Evolutionary conservation across 768 basidiomycete genomes (phyloP).

Genomic region (Cystobasidium tubakii): DNA sequence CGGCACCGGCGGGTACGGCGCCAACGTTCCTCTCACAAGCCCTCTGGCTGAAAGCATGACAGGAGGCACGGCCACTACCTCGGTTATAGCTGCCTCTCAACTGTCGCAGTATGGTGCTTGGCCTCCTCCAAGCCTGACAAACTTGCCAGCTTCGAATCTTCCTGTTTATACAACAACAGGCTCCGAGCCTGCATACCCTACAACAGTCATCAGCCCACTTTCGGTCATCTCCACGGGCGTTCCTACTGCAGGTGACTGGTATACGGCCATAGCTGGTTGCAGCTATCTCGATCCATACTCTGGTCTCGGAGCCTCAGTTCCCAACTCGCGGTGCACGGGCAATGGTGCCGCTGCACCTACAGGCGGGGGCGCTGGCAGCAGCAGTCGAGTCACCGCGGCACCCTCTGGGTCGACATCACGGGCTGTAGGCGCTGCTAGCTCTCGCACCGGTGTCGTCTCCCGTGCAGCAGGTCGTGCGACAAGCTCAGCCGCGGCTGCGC

Average conservation of each 20-base stretch:
- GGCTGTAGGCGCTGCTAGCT: too few relatives aligned
- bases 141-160: conserved; percentile 14
- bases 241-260: conserved; percentile 3
- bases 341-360: background rate
- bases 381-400: background rate
- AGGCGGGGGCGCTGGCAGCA: background rate
- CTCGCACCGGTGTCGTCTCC: too few relatives aligned
- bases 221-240: conserved; percentile 4
- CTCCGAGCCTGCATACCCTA: conserved; percentile 12
- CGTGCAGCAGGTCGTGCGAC: too few relatives aligned
- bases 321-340: conserved; percentile 12
- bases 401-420: background rate
- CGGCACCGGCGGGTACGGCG: background rate
- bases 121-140: conserved; percentile 29
- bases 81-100: conserved; percentile 20
- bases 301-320: conserved; percentile 24
- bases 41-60: conserved; percentile 15
- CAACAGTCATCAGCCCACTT: background rate
- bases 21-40: background rate
- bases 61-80: conserved; percentile 19
- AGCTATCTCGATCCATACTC: conserved; percentile 30
- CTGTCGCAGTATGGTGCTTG: conserved; percentile 1
- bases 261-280: conserved; percentile 35
- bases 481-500: background rate
- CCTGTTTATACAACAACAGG: conserved; percentile 26